Conservation (phyloP, 371 early-diverging fungal species). For the Mortierella sp. region DNA sequence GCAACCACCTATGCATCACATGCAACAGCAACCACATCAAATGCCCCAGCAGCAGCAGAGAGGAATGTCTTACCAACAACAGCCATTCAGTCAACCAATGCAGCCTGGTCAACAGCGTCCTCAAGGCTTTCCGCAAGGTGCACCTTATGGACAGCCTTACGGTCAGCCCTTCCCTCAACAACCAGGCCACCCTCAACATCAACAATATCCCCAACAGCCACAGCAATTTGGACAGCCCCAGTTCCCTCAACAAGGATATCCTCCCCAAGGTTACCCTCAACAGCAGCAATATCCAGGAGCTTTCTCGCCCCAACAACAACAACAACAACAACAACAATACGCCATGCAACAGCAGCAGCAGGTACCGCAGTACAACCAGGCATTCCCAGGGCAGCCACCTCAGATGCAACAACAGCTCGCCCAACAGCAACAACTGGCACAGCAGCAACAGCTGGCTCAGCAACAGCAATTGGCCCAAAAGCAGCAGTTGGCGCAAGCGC, state of each 20-base stretch:
- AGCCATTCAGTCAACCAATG: conserved; percentile 27
- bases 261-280: conserved; percentile 40
- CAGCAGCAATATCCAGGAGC: conserved; percentile 20
- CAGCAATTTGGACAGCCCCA: conserved; percentile 43
- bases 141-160: conserved; percentile 18
- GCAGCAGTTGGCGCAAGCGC: conserved; percentile 7
- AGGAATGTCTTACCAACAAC: conserved; percentile 23
- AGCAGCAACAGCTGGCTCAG: conserved; percentile 31
- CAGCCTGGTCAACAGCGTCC: conserved; percentile 40
- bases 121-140: conserved; percentile 31
- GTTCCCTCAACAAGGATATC: conserved; percentile 38
- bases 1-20: conserved; percentile 32
- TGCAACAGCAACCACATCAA: conserved; percentile 30
- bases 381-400: conserved; percentile 7
- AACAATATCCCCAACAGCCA: conserved; percentile 32
- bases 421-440: conserved; percentile 15
- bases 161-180: conserved; percentile 33
- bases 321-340: conserved; percentile 17
- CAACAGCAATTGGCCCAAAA: conserved; percentile 15
- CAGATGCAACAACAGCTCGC: conserved; percentile 18
- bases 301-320: conserved; percentile 15
- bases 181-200: conserved; percentile 23
- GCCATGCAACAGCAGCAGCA: conserved; percentile 33
- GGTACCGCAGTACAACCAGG: conserved; percentile 24
- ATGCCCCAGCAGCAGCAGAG: conserved; percentile 32